Evolutionary conservation across 176 grass and related monocot species (phyloP).

Genomic region (Musa troglodytarum): DNA sequence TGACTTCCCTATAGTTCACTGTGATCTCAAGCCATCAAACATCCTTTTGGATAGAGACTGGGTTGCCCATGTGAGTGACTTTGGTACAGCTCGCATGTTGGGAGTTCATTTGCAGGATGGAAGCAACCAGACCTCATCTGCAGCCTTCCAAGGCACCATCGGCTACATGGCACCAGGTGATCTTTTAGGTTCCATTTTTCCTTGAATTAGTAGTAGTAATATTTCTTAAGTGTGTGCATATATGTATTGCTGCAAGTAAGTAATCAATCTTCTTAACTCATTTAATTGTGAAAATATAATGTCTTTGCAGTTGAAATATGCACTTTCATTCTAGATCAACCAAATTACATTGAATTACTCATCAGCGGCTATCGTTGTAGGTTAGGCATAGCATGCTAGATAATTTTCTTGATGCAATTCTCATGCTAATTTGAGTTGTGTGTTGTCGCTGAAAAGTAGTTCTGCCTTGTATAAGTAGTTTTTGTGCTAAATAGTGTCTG

Average conservation of each 20-base stretch:
- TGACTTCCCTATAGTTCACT: conserved; percentile 72
- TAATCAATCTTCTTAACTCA: no score
- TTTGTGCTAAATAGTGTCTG: not conserved
- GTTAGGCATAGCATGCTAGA: no score
- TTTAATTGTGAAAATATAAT: no score
- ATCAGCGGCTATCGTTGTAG: no score
- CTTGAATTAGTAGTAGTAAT: no score
- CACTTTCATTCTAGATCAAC: not conserved
- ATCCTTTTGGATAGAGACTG: conserved; percentile 60
- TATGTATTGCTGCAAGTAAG: no score
- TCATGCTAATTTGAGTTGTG: no score
- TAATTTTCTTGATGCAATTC: no score
- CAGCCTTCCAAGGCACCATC: conserved; percentile 70
- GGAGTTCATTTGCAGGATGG: conserved; percentile 43
- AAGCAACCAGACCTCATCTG: conserved; percentile 44
- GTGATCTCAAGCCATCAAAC: conserved; percentile 91
- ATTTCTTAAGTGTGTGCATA: no score
- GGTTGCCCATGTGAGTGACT: conserved; percentile 69
- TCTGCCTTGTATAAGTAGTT: no score
- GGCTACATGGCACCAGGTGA: conserved; percentile 95
- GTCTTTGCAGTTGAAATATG: not conserved
- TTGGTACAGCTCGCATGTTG: conserved; percentile 70
- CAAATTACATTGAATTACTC: not conserved
- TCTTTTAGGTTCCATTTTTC: not conserved
- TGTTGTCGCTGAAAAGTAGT: no score